phyloP scores from a whole-genome alignment of 106 monocot species.

The Platanthera zijinensis region DNA sequence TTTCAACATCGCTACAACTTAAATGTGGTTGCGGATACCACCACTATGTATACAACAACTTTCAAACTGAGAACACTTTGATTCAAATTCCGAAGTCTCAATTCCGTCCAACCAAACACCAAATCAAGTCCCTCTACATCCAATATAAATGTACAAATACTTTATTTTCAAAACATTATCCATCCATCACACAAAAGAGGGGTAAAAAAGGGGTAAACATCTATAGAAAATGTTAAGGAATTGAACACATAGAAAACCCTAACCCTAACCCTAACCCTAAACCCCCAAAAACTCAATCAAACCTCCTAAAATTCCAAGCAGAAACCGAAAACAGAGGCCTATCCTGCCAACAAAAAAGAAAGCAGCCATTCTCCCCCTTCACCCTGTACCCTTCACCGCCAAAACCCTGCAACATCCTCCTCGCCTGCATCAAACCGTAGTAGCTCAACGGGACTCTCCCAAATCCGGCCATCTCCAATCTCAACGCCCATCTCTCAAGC shows the following conservation, averaged over 20 bases:
- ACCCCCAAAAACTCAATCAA: slow-evolving; percentile 10
- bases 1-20: too few relatives aligned
- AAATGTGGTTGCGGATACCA: too few relatives aligned
- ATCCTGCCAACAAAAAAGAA: slow-evolving; percentile 65
- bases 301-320: slow-evolving; percentile 55
- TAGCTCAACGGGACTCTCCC: slow-evolving; percentile 40
- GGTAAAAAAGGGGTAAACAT: neutral
- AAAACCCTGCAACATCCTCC: slow-evolving; percentile 42
- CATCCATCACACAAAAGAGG: neutral
- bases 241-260: neutral
- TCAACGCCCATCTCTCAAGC: slow-evolving; percentile 43
- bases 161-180: too few relatives aligned
- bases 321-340: slow-evolving; percentile 55
- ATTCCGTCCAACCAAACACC: too few relatives aligned
- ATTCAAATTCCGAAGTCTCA: too few relatives aligned
- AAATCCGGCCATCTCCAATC: slow-evolving; percentile 46
- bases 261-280: neutral
- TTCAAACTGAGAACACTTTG: too few relatives aligned
- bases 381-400: slow-evolving; percentile 43
- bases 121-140: too few relatives aligned
- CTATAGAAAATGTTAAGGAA: neutral
- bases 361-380: slow-evolving; percentile 39
- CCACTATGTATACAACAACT: too few relatives aligned
- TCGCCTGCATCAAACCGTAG: slow-evolving; percentile 33
- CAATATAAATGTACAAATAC: too few relatives aligned